Base-by-base conservation (phyloP, 2,329 filamentous ascomycete species). In the Botrytis fragariae region DNA sequence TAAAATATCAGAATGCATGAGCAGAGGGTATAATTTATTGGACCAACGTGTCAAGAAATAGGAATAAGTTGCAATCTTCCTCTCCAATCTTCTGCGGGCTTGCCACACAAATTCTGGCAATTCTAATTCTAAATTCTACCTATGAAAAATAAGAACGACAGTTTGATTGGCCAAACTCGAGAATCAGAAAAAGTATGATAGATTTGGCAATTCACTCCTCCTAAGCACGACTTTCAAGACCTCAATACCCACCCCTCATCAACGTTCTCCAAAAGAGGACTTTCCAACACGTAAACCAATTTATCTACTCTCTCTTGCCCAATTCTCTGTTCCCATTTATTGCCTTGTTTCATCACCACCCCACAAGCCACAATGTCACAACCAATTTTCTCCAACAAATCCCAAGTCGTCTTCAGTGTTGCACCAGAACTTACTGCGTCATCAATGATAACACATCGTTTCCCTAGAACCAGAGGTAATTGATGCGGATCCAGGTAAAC, bases 291-390 rank as follows among this genome's bases (percentile, higher is more conserved):
- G 48, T 75, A 77, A 4, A 74, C 65, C 25, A 78, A 37, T 39
- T 72, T 77, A 39, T 35, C 68, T 4, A 59, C 72, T 25, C 77
- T 73, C 22, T 74, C 75, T 6, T 59, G 20, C 6, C 77, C 78
- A 8, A 80, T 35, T 12, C 74, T 42, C 3, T 70, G 71, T 44
- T 60, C 74, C 78, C 78, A 80, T n/a, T 48, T 75, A 14, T 59
- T 54, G 1, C 79, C 78, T 39, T 80, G 79, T 57, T 76, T 78
- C 79, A 80, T 79, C 32, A 76, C 75, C 14, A 79, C 76, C 4
- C 78, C 79, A 54, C 73, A 75, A 25, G 51, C 78, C 32, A 77
- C 20, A 51, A 80, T 69, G 14, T 76, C 74, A 44, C 70, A 73
- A 1, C 74, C 75, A 0, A 77, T 68, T 1, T 63, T 75, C 69